Base-by-base conservation (phyloP, 805 yeast species). In the Starmerella bombi region DNA sequence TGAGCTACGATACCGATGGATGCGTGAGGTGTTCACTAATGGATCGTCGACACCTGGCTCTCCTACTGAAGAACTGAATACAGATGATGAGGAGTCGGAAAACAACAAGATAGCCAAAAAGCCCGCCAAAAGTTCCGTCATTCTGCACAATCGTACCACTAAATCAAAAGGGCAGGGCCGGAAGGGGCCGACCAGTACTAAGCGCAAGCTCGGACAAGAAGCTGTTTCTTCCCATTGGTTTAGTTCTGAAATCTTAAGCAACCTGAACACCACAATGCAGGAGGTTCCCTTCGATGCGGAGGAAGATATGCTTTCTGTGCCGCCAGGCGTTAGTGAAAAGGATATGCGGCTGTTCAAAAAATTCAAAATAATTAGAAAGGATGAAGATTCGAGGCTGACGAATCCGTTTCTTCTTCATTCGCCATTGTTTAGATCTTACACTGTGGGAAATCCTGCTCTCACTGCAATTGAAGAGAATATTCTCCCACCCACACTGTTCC, bases 1-100 rank as follows among this genome's bases (percentile, higher is more conserved):
- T 36, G 44, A 42, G 14, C 22, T 41, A 17, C 17, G 28, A 9
- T 43, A 38, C 41, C 51, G 40, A n/a, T 50, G 53, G 53, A 29
- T 48, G 32, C 25, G n/a, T 16, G 28, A 20, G 25, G 33, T 19
- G 35, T 37, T 37, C 18, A 9, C 16, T 25, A 36, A 20, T 22
- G 17, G 17, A 12, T 6, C n/a, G 15, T 10, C n/a, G 17, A 12
- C 17, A 12, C 7, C 6, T 15, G 7, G 8, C 15, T 7, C 17
- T 15, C 6, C 31, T 15, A 7, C n/a, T 7, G 17, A 28, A 10
- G n/a, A 10, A 10, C 7, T 12, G 15, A 28, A 28, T 10, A 15
- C 6, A 7, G 17, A 28, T 10, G 17, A 28, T 28, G 17, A 7
- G 17, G 17, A 28, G 17, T 6, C 8, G 6, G 17, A 10, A 6